Conservation (phyloP, 2,329 filamentous ascomycete species). For the Colletotrichum brevisporum region DNA sequence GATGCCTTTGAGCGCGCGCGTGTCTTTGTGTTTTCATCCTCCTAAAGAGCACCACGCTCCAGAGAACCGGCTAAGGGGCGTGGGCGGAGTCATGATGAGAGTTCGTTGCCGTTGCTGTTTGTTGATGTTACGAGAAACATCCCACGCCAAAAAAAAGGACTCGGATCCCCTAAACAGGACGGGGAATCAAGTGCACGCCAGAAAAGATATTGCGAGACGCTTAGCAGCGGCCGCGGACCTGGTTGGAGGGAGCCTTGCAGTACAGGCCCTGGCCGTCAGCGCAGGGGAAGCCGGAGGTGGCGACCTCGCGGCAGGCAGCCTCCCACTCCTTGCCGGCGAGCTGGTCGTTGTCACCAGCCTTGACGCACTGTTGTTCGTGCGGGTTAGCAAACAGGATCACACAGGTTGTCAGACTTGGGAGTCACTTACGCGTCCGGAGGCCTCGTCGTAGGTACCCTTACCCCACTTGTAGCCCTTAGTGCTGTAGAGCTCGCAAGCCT, state of each 20-base stretch:
- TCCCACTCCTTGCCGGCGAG: slow-evolving; percentile 43
- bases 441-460: slow-evolving; percentile 36
- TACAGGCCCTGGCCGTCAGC: slow-evolving; percentile 43
- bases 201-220: slow-evolving; percentile 10
- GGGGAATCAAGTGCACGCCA: no score
- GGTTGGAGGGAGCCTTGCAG: slow-evolving; percentile 38
- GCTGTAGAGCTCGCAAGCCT: slow-evolving; percentile 42
- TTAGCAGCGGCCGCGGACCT: slow-evolving; percentile 40
- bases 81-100: slow-evolving; percentile 22
- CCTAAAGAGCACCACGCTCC: slow-evolving; percentile 15
- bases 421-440: slow-evolving; percentile 37
- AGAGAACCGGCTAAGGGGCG: slow-evolving; percentile 30
- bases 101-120: no score
- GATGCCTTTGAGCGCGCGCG: not conserved
- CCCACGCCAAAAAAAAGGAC: not conserved
- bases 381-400: not conserved
- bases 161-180: not conserved
- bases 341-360: slow-evolving; percentile 22
- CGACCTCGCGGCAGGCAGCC: slow-evolving; percentile 40
- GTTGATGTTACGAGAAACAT: not conserved
- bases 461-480: slow-evolving; percentile 36
- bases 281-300: slow-evolving; percentile 41
- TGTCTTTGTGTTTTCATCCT: not conserved
- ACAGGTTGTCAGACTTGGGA: no score
- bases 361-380: slow-evolving; percentile 25